Base-by-base conservation (phyloP, 106 monocot species). In the Vanilla planifolia region DNA sequence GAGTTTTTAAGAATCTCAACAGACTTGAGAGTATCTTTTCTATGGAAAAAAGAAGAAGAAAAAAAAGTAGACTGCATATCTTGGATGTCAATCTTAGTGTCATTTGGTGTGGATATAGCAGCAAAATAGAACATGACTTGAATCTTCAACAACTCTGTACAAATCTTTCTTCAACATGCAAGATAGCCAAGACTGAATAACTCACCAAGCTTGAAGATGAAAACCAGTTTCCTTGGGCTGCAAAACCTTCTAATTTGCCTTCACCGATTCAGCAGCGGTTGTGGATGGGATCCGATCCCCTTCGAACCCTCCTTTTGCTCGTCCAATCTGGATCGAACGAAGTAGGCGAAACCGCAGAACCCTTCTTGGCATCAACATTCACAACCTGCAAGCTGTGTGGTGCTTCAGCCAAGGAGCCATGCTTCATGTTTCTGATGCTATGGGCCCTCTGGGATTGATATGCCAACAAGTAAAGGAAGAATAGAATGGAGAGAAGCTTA, bases 271-370 rank as follows among this genome's bases (percentile, higher is more conserved):
- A 81, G 53, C 81, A 67, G 59, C 85, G 72, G 60, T 90, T 90
- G 66, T 90, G 89, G 56, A 90, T 90, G 48, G 89, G 89, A 69
- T 90, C 81, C 1, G 85, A 90, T 37, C 89, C 85, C 66, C 85
- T 59, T 67, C 85, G 72, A 48, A 85, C 85, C 59, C 73, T 72
- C 43, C 89, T 61, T 56, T 89, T 85, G 81, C 85, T 89, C 4
- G 71, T 60, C n/a, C 68, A 11, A 37, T 73, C 69, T 4, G 68
- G 81, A 65, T 81, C 81, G 22, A 73, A 73, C 3, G 68, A 9
- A 1, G 69, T 65, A 22, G 81, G 78, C 21, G 72, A 40, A 33
- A 57, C 55, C 15, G 73, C 74, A 2, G 63, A 26, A 30, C 34
- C 68, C 51, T 60, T 69, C 44, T 20, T 65, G 2, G 51, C 42